Conservation (phyloP, 1,139 yeast genomes). For the Kurtzmaniella natalensis region DNA sequence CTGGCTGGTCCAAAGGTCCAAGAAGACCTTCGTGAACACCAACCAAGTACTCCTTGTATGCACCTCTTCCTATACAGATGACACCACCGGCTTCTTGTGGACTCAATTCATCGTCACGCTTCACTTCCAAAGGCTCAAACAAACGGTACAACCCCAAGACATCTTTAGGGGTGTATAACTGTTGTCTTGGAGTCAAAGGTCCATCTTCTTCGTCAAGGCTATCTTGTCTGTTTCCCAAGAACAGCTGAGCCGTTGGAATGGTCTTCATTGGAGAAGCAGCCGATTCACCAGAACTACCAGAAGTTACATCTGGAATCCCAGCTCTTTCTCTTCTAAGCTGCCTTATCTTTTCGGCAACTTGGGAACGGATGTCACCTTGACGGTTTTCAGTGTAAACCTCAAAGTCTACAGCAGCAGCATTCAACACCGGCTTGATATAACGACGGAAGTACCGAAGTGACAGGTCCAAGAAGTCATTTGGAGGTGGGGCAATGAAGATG, state of each 20-base stretch:
- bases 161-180: constrained; percentile 48
- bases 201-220: constrained; percentile 21
- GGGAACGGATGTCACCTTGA: constrained; percentile 83
- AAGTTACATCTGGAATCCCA: background rate
- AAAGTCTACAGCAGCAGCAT: constrained; percentile 82
- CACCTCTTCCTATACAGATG: constrained; percentile 91
- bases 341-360: constrained; percentile 82
- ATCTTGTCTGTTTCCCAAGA: too few species aligned
- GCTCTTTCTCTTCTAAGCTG: constrained; percentile 47
- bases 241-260: constrained; percentile 8
- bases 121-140: constrained; percentile 28
- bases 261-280: constrained; percentile 5
- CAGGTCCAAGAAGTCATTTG: constrained; percentile 82
- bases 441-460: constrained; percentile 72
- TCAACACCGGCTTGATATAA: constrained; percentile 81
- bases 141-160: constrained; percentile 55
- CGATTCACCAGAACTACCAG: background rate
- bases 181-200: constrained; percentile 24
- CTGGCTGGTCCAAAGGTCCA: constrained; percentile 81
- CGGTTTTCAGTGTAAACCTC: constrained; percentile 70
- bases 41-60: constrained; percentile 83
- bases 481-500: constrained; percentile 91
- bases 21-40: constrained; percentile 94
- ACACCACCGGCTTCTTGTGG: constrained; percentile 71
- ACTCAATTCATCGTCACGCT: constrained; percentile 45